These are phyloP conservation scores for Miamiensis avidus DNA, from an alignment of 169 alveolate genomes.

Conservation along the genomic window DNA sequence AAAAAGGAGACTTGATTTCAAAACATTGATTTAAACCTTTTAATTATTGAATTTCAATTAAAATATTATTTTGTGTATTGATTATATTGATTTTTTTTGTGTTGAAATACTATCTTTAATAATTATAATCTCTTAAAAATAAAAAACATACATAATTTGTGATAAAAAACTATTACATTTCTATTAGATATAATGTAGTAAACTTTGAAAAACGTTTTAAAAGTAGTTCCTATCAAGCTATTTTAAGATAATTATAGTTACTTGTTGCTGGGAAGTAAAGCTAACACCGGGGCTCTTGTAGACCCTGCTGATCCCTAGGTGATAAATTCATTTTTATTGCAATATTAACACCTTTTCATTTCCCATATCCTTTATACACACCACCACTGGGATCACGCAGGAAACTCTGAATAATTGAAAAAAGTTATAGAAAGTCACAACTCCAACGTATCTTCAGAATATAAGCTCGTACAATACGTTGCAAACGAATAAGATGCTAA, in stretches of 20 bases:
- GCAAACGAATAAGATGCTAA: not conserved
- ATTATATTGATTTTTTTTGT: too few relatives aligned
- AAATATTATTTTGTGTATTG: too few relatives aligned
- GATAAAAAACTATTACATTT: too few relatives aligned
- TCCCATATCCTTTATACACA: slow-evolving; percentile 70
- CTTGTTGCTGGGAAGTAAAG: not conserved
- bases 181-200: too few relatives aligned
- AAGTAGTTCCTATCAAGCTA: not conserved
- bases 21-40: too few relatives aligned
- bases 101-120: too few relatives aligned
- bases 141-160: too few relatives aligned
- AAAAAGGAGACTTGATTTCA: too few relatives aligned
- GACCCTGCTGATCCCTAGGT: slow-evolving; percentile 36
- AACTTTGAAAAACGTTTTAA: too few relatives aligned
- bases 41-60: too few relatives aligned
- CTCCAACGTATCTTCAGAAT: slow-evolving; percentile 44
- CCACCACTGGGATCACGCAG: slow-evolving; percentile 88
- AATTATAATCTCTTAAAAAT: too few relatives aligned
- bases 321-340: slow-evolving; percentile 4
- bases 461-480: not conserved
- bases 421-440: slow-evolving; percentile 75
- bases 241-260: not conserved
- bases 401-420: slow-evolving; percentile 83
- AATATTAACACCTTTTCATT: not conserved
- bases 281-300: not conserved